phyloP scores from a whole-genome alignment of 2,329 filamentous ascomycete genomes.

The Xylaria hypoxylon region DNA sequence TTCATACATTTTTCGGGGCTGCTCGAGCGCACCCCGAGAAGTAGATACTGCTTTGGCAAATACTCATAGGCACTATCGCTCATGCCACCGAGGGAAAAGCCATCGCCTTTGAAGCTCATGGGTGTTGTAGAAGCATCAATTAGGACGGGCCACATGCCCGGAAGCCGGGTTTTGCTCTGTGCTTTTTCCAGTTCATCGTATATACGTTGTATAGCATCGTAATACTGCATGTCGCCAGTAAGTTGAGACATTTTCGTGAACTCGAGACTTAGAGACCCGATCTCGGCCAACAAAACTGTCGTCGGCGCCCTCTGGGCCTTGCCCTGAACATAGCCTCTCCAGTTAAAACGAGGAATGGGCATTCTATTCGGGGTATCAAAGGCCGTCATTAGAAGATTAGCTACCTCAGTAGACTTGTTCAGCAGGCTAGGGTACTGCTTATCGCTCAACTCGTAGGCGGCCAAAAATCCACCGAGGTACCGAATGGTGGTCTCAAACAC shows the following conservation, averaged over 20 bases:
- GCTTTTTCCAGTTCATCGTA: constrained; percentile 64
- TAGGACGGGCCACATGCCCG: constrained; percentile 71
- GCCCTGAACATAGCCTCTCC: constrained; percentile 62
- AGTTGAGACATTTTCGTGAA: constrained; percentile 74
- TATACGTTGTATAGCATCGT: constrained; percentile 70
- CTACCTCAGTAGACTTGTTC: constrained; percentile 71
- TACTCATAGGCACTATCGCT: constrained; percentile 73
- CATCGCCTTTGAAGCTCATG: constrained; percentile 63
- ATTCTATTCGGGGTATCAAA: constrained; percentile 78
- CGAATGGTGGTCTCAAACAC: constrained; percentile 79
- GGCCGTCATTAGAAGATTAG: constrained; percentile 71
- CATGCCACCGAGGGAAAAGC: constrained; percentile 67
- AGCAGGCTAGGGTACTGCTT: constrained; percentile 65
- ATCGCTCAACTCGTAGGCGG: constrained; percentile 75
- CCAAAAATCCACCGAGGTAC: constrained; percentile 75
- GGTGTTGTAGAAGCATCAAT: constrained; percentile 66
- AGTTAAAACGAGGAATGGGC: constrained; percentile 70
- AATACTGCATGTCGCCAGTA: constrained; percentile 69
- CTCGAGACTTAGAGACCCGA: constrained; percentile 71
- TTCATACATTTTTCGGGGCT: constrained; percentile 61
- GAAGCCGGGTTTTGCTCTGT: constrained; percentile 66
- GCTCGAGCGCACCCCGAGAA: constrained; percentile 72
- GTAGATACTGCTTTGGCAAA: constrained; percentile 72
- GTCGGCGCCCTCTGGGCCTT: constrained; percentile 58
- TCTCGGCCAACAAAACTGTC: constrained; percentile 59